A percentile compares a stretch with the other conserved stretches of the same genome.
phyloP scores from a whole-genome alignment of 495 filamentous ascomycete genomes.

The Echria macrotheca region DNA sequence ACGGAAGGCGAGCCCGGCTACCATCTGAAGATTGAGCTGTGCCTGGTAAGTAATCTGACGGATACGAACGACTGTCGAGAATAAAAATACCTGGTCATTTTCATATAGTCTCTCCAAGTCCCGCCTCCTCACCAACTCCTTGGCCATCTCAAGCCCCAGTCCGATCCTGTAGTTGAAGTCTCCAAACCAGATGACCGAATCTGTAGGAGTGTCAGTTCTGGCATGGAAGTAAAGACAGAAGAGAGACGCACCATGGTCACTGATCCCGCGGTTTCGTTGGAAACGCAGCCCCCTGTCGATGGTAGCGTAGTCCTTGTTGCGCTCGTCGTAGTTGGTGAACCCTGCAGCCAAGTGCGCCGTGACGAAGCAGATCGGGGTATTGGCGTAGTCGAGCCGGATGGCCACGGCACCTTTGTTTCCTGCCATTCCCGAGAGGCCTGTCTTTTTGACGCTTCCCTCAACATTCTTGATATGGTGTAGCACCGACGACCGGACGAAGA shows the following conservation, averaged over 20 bases:
- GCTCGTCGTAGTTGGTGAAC: conserved; percentile 94
- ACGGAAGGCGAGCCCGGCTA: conserved; percentile 79
- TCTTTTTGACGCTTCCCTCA: conserved; percentile 94
- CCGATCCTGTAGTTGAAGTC: conserved; percentile 99
- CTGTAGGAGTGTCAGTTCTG: conserved; percentile 18
- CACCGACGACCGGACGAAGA: conserved; percentile 76
- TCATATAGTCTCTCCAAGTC: conserved; percentile 79
- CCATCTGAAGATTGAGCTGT: conserved; percentile 92
- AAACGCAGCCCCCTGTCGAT: conserved; percentile 85
- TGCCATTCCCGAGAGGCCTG: conserved; percentile 92
- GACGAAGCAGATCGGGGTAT: conserved; percentile 88
- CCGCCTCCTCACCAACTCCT: conserved; percentile 60
- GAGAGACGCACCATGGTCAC: conserved; percentile 63
- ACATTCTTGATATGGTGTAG: conserved; percentile 88
- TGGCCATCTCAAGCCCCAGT: conserved; percentile 70
- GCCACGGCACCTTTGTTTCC: conserved; percentile 98
- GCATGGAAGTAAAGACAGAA: neutral
- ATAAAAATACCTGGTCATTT: conserved; percentile 80
- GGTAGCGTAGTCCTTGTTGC: conserved; percentile 87
- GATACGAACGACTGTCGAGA: too few species aligned
- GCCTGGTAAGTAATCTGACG: conserved; percentile 15
- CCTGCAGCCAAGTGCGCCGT: conserved; percentile 96
- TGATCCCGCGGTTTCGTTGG: conserved; percentile 81
- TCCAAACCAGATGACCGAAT: conserved; percentile 93
- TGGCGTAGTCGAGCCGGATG: conserved; percentile 92